These are phyloP conservation scores for Porphyrellus cyaneotinctus DNA, from an alignment of 768 basidiomycete genomes.

Conservation along the genomic window DNA sequence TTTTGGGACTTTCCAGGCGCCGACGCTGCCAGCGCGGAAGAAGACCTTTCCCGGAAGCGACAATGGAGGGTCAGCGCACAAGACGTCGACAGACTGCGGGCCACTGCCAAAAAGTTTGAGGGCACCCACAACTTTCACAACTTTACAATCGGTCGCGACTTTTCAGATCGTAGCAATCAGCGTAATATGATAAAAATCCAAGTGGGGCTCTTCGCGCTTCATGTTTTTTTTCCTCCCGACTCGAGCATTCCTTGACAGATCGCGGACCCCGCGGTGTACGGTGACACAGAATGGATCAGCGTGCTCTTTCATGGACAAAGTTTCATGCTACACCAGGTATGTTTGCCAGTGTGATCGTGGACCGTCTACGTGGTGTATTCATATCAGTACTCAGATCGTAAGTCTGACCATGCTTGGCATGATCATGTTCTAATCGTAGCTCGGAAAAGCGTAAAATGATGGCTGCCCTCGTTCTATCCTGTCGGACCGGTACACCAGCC, in stretches of 20 bases:
- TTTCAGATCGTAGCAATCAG: constrained; percentile 74
- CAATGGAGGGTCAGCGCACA: constrained; percentile 60
- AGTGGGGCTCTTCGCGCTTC: constrained; percentile 39
- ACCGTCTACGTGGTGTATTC: constrained; percentile 20
- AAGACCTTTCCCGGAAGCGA: constrained; percentile 64
- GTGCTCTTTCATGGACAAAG: constrained; percentile 94
- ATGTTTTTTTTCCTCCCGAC: not conserved
- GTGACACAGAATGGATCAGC: constrained; percentile 92
- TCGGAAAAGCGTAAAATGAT: constrained; percentile 91
- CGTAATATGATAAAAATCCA: constrained; percentile 88
- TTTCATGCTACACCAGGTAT: constrained; percentile 97
- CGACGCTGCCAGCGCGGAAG: constrained; percentile 42
- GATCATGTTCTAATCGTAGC: constrained; percentile 7
- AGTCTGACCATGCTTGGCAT: constrained; percentile 16
- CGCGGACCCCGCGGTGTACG: constrained; percentile 82
- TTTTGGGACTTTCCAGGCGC: constrained; percentile 56
- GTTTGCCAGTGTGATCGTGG: constrained; percentile 20
- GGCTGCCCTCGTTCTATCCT: constrained; percentile 72
- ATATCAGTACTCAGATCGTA: constrained; percentile 26
- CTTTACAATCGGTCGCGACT: constrained; percentile 88
- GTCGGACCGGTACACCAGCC: constrained; percentile 71
- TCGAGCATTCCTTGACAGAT: constrained; percentile 42
- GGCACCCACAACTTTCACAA: constrained; percentile 98
- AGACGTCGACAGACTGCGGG: constrained; percentile 54
- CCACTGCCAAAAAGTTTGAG: constrained; percentile 59